Conservation (phyloP, 2,329 filamentous ascomycete species). For the Colletotrichum sp. region DNA sequence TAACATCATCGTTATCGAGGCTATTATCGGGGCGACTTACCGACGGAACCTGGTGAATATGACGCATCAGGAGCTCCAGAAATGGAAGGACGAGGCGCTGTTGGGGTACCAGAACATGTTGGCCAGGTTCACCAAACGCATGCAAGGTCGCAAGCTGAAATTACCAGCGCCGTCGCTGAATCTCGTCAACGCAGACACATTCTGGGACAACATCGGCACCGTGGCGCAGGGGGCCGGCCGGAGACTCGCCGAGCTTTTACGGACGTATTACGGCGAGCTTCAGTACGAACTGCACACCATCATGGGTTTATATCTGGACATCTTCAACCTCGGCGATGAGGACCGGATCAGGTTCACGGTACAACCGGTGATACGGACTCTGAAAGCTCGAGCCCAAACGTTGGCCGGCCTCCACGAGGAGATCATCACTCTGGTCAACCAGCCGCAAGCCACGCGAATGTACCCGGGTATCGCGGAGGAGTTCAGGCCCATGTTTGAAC, state of each 20-base stretch:
- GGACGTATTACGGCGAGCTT: not conserved
- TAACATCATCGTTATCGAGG: not conserved
- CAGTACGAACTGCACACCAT: not conserved
- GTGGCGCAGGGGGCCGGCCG: not conserved
- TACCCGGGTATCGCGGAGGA: not conserved
- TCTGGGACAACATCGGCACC: not conserved
- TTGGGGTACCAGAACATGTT: not conserved
- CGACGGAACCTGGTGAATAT: not conserved
- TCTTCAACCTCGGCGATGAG: not conserved
- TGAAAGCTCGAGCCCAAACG: not conserved
- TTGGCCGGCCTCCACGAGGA: not conserved
- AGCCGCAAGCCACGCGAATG: not conserved
- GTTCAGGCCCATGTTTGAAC: not conserved
- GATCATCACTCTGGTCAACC: not conserved
- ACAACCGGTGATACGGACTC: not conserved
- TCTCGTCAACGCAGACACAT: not conserved
- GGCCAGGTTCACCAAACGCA: not conserved
- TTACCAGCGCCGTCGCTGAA: not conserved
- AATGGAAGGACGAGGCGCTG: not conserved
- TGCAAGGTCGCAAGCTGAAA: not conserved
- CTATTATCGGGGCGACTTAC: not conserved
- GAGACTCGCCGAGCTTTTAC: not conserved
- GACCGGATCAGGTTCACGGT: not conserved
- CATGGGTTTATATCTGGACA: not conserved
- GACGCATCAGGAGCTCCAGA: not conserved